Base-by-base conservation (phyloP, 2,329 filamentous ascomycete genomes). In the Colletotrichum agaves region DNA sequence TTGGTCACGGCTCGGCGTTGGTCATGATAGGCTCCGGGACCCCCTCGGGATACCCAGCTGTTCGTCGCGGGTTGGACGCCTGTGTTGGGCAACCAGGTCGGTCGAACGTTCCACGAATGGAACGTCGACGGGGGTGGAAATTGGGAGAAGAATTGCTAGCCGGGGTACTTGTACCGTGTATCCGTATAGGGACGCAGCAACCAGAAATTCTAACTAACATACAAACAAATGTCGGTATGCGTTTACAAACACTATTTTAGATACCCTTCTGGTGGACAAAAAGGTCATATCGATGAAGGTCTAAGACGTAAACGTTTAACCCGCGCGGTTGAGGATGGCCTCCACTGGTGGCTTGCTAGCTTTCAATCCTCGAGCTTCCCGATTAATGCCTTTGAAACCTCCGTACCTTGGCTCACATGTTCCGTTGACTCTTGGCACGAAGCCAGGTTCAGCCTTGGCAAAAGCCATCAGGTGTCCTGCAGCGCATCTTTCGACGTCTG, bases 351-450 rank as follows among this genome's bases (percentile, higher is more conserved):
- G 37, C 27, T 33, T 55, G 46, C 37, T 59, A 10, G 13, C 47
- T 65, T 21, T 44, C 1, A 21, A 21, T 21, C 8, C 31, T 49
- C 35, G 41, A 49, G 53, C 65, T 55, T 49, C 61, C 65, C 31
- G 47, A 60, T 65, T 49, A 53, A 68, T 65, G 53, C 43, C 53
- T 49, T 53, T 60, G 61, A 68, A 68, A 65, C 65, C 49, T 55
- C 47, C 37, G 65, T 65, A 11, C 61, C 61, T 65, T 68, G 55
- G 61, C 53, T 55, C 39, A 55, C 46, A 65, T 23, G n/a, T n/a
- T n/a, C n/a, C n/a, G n/a, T 44, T 59, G 46, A 8, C 35, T 58
- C 64, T 67, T 63, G 64, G 64, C 64, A 37, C 31, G 19, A 31
- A 15, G 19, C 31, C 23, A 37, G 44, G 33, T 52, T 52, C 10